Percentiles rank a stretch among this genome's conserved stretches.
These are phyloP conservation scores for Cyberlindnera galapagoensis DNA, from an alignment of 805 yeast genomes.

Conservation along the genomic window DNA sequence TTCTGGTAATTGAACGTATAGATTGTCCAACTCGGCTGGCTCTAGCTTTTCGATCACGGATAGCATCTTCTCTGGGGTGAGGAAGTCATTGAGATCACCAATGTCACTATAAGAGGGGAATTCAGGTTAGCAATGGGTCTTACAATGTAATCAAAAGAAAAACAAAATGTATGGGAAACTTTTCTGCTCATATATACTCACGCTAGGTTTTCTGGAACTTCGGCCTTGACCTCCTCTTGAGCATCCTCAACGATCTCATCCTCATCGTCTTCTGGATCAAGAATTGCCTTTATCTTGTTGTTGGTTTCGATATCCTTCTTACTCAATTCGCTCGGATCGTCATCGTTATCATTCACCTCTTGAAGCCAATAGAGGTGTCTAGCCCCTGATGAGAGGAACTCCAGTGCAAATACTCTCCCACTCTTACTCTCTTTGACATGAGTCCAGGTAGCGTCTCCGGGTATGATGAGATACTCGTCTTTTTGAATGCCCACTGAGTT, in stretches of 20 bases:
- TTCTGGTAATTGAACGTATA: slow-evolving; percentile 37
- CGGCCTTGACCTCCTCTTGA: slow-evolving; percentile 11
- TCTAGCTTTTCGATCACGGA: slow-evolving; percentile 16
- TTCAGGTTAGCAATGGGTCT: too few relatives aligned
- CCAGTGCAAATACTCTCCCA: slow-evolving; percentile 71
- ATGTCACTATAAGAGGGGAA: too few relatives aligned
- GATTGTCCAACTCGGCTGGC: slow-evolving; percentile 28
- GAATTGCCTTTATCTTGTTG: slow-evolving; percentile 40
- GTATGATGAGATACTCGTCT: slow-evolving; percentile 67
- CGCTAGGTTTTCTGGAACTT: slow-evolving; percentile 5
- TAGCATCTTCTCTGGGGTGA: slow-evolving; percentile 10
- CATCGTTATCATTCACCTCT: slow-evolving; percentile 58
- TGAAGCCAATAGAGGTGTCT: slow-evolving; percentile 65
- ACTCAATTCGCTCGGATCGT: slow-evolving; percentile 49
- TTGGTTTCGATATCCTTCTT: slow-evolving; percentile 48
- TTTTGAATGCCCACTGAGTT: slow-evolving; percentile 37
- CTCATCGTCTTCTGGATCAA: slow-evolving; percentile 35
- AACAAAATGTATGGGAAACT: too few relatives aligned
- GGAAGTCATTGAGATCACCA: slow-evolving; percentile 16
- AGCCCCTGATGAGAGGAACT: slow-evolving; percentile 58
- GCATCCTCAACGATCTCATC: slow-evolving; percentile 30
- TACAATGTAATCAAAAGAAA: too few relatives aligned
- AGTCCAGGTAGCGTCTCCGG: slow-evolving; percentile 80
- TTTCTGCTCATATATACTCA: too few relatives aligned
- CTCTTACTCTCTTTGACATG: slow-evolving; percentile 62